These are phyloP conservation scores for Ogataea hybrid DNA, from an alignment of 1,139 yeast genomes.

Conservation along the genomic window DNA sequence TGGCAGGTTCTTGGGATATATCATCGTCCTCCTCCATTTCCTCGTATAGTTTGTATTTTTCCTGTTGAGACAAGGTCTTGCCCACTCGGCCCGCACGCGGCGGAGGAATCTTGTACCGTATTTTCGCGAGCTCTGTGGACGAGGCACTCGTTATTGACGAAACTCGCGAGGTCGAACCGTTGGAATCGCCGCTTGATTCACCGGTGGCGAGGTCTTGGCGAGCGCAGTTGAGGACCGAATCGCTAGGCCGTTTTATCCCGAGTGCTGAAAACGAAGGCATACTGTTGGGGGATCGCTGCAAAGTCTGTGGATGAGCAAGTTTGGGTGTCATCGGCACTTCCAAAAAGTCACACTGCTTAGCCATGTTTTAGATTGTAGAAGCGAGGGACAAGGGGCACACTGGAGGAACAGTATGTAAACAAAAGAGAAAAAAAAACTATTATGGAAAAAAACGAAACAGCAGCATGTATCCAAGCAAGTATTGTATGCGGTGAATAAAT, in stretches of 20 bases:
- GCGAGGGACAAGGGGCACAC: conserved; percentile 1
- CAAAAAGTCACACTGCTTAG: conserved; percentile 18
- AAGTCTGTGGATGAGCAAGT: conserved; percentile 5
- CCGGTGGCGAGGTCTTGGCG: conserved; percentile 15
- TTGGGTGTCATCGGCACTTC: conserved; percentile 22
- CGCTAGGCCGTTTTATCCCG: conserved; percentile 23
- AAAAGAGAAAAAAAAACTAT: conserved; percentile 7
- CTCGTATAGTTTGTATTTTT: conserved; percentile 42
- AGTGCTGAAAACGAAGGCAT: conserved; percentile 10
- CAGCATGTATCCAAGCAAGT: background rate
- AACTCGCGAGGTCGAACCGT: conserved; percentile 20
- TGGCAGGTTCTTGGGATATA: conserved; percentile 36
- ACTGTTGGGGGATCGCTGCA: conserved; percentile 6
- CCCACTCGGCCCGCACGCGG: conserved; percentile 3
- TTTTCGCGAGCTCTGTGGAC: conserved; percentile 16
- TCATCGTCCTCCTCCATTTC: conserved; percentile 38
- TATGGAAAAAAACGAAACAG: conserved; percentile 2
- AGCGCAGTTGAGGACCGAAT: conserved; percentile 15
- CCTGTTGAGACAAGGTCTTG: conserved; percentile 24
- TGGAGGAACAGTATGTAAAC: conserved; percentile 2
- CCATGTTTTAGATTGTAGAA: conserved; percentile 1
- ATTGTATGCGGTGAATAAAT: conserved; percentile 4
- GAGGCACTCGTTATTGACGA: conserved; percentile 28
- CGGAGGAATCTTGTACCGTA: conserved; percentile 7
- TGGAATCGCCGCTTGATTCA: conserved; percentile 13